Conservation (phyloP, 2,329 filamentous ascomycete genomes). For the Aspergillus sp. region DNA sequence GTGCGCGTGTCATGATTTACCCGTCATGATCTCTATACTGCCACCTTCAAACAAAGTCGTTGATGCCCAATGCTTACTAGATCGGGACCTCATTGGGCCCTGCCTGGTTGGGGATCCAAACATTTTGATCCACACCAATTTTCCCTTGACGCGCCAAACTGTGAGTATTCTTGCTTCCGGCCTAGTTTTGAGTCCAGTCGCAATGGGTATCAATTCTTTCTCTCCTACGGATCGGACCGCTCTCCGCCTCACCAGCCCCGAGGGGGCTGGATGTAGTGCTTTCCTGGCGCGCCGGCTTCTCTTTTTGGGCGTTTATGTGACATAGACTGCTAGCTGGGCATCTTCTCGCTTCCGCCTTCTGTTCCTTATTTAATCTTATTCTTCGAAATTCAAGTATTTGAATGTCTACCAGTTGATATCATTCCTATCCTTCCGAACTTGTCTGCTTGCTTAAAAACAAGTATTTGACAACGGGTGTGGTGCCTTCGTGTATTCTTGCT, state of each 20-base stretch:
- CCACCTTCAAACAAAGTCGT: slow-evolving; percentile 18
- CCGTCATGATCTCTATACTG: slow-evolving; percentile 7
- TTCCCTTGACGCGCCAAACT: slow-evolving; percentile 13
- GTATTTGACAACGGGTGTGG: slow-evolving; percentile 21
- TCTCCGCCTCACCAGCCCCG: slow-evolving; percentile 21
- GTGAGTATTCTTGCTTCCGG: slow-evolving; percentile 11
- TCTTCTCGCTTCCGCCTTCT: slow-evolving; percentile 12
- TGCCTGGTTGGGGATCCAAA: slow-evolving; percentile 7
- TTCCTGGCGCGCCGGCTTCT: slow-evolving; percentile 11
- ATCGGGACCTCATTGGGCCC: slow-evolving; percentile 12
- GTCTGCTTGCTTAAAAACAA: slow-evolving; percentile 26
- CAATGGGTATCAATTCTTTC: slow-evolving; percentile 23
- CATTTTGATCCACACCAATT: slow-evolving; percentile 11
- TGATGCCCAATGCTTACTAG: slow-evolving; percentile 26
- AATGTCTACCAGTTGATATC: slow-evolving; percentile 21
- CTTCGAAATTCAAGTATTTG: slow-evolving; percentile 17
- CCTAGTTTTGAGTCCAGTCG: slow-evolving; percentile 13
- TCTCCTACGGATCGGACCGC: slow-evolving; percentile 24
- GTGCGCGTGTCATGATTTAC: slow-evolving; percentile 9
- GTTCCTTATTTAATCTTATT: slow-evolving; percentile 15
- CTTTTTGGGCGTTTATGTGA: slow-evolving; percentile 17
- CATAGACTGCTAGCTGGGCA: slow-evolving; percentile 20
- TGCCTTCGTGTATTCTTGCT: slow-evolving; percentile 31
- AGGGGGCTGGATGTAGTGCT: slow-evolving; percentile 17
- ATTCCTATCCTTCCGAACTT: slow-evolving; percentile 25